Evolutionary conservation across 1,139 yeast genomes (phyloP), one percentile per base, ranked within the genome.

Genomic region (Geotrichum histeridarum): DNA sequence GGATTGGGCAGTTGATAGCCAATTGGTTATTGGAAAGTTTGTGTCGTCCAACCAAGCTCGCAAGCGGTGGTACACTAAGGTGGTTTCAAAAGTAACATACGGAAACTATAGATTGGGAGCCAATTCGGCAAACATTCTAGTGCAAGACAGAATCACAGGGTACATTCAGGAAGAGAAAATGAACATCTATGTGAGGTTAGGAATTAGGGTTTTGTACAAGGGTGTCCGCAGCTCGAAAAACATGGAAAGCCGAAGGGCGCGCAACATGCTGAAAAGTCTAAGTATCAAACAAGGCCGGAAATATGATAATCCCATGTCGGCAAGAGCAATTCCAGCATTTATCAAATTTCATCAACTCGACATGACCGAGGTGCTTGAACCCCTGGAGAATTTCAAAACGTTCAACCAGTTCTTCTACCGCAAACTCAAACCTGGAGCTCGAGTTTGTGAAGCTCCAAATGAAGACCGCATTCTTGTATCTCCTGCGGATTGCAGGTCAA

Each of bases 381-480:
- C 78, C 0, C 75, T 80, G 1, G 66, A 70, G 1, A 71, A 78
- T 14, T 93, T 79, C 68, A 71, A 70, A 7, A 85, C 91, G 0
- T 93, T 93, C 70, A 93, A 93, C 68, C 94, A 90, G 50, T 93
- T 93, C 67, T 93, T 93, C 66, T 90, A 84, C 69, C 76, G 99
- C 52, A 80, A 80, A 63, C 75, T 93, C 59, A 84, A 81, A 61
- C 84, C 86, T 0, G 84, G 78, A 0, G 82, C 91, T 9, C 77
- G 98, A 60, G 79, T 80, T 0, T 71, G 84, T 31, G 96, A 90
- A 64, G 83, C 83, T 4, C 70, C 74, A 0, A 67, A 70, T 12
- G 75, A 76, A 57, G 73, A 67, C 30, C 68, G 70, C 3, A 75
- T 88, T 27, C 80, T 82, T 7, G 80, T 81, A 0, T 87, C 96